A percentile compares a stretch with the other conserved stretches of the same genome.
phyloP scores from a whole-genome alignment of 2,329 filamentous ascomycete species.

The Bipolaris gigantea region DNA sequence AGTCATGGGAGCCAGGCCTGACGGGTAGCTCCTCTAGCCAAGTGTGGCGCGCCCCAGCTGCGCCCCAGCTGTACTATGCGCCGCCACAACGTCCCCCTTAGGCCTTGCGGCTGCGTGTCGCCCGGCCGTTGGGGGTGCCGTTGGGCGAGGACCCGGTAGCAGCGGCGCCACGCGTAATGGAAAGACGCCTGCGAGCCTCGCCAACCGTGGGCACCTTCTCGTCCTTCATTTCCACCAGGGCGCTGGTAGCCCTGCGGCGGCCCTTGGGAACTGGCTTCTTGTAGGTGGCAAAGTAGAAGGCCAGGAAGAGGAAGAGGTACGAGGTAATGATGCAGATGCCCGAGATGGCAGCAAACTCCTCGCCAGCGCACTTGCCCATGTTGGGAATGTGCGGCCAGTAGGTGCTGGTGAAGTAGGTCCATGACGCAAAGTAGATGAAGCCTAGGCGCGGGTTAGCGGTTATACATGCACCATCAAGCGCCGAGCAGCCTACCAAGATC shows the following conservation, averaged over 20 bases:
- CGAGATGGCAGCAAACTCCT: slow-evolving; percentile 93
- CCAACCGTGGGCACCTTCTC: slow-evolving; percentile 63
- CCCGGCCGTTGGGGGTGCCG: slow-evolving; percentile 57
- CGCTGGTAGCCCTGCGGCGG: slow-evolving; percentile 77
- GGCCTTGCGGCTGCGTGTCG: slow-evolving; percentile 71
- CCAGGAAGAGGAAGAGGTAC: slow-evolving; percentile 97
- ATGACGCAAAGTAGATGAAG: slow-evolving; percentile 99
- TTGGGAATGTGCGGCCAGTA: slow-evolving; percentile 89
- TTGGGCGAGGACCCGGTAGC: slow-evolving; percentile 51
- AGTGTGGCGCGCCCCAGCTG: not conserved
- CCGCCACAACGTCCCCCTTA: slow-evolving; percentile 43
- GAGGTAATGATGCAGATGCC: slow-evolving; percentile 91
- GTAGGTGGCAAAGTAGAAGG: slow-evolving; percentile 97
- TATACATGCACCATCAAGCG: not conserved
- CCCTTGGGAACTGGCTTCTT: slow-evolving; percentile 78
- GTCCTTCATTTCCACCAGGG: slow-evolving; percentile 80
- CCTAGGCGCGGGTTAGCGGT: slow-evolving; percentile 54
- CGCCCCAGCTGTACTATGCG: not conserved
- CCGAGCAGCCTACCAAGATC: slow-evolving; percentile 72
- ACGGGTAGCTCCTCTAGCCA: slow-evolving; percentile 8
- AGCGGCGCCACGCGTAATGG: slow-evolving; percentile 46
- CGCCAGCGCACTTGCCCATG: slow-evolving; percentile 82
- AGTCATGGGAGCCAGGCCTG: slow-evolving; percentile 5
- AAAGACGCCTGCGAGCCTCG: slow-evolving; percentile 56
- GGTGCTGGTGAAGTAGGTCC: slow-evolving; percentile 92